phyloP scores from a whole-genome alignment of 306 rosid genomes.

The Mimosa bimucronata region DNA sequence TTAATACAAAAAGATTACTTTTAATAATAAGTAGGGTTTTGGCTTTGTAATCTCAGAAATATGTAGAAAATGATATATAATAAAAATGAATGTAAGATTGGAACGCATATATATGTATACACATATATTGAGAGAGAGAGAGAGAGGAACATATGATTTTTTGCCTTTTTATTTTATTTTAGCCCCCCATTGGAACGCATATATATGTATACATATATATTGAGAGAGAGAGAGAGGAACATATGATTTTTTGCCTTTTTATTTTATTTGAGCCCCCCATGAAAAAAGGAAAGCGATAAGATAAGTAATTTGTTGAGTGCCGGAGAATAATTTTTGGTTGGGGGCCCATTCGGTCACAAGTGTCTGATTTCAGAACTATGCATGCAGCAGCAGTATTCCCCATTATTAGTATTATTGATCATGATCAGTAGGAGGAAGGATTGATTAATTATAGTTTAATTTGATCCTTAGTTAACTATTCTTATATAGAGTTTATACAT shows the following conservation, averaged over 20 bases:
- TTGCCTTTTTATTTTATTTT: background rate
- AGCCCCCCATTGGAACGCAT: no score
- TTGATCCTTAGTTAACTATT: background rate
- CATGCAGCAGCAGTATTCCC: constrained; percentile 10
- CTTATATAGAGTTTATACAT: background rate
- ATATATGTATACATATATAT: no score
- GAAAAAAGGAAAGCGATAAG: background rate
- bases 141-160: background rate
- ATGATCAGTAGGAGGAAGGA: background rate
- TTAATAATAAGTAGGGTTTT: background rate
- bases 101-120: background rate
- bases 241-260: background rate
- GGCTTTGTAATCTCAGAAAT: background rate
- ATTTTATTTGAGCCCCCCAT: constrained; percentile 4
- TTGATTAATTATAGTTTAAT: background rate
- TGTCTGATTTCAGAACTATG: constrained; percentile 11
- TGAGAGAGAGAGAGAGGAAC: background rate
- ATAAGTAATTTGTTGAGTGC: constrained; percentile 1
- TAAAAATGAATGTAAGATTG: background rate
- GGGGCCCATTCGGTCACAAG: constrained; percentile 33
- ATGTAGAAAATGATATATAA: background rate
- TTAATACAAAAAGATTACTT: background rate
- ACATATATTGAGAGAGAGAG: no score
- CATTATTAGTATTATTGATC: constrained; percentile 19
- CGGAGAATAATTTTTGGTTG: constrained; percentile 30